Percentiles rank a stretch among this genome's conserved stretches.
Evolutionary conservation across 768 basidiomycete genomes (phyloP).

Genomic region (Tricholoma hemisulphureum): DNA sequence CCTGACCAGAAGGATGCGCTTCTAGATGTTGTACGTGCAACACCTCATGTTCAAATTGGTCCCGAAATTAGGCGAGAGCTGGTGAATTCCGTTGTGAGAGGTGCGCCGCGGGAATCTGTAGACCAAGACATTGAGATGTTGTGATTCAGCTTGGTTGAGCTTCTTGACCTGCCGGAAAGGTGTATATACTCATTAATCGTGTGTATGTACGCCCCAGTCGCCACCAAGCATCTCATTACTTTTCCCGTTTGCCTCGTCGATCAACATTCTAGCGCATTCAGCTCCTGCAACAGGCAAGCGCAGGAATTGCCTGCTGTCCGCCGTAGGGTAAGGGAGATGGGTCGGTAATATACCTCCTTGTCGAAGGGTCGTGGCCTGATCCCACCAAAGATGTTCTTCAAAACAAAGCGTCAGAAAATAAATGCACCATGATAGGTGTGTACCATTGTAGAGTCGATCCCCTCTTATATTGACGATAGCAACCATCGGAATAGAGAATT

Average conservation of each 20-base stretch:
- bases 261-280: slow-evolving; percentile 35
- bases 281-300: slow-evolving; percentile 38
- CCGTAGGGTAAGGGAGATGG: slow-evolving; percentile 27
- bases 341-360: slow-evolving; percentile 38
- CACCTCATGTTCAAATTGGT: slow-evolving; percentile 84
- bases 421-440: neutral
- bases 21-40: slow-evolving; percentile 86
- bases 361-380: slow-evolving; percentile 37
- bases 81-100: slow-evolving; percentile 81
- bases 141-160: too few species aligned
- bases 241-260: slow-evolving; percentile 34
- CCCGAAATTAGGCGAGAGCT: slow-evolving; percentile 90
- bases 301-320: slow-evolving; percentile 21
- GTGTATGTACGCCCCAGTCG: slow-evolving; percentile 29
- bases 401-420: neutral
- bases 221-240: slow-evolving; percentile 40
- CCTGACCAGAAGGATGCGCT: slow-evolving; percentile 97
- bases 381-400: slow-evolving; percentile 47
- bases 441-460: slow-evolving; percentile 38
- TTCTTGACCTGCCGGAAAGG: too few species aligned
- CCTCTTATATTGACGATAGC: slow-evolving; percentile 54
- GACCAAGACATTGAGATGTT: slow-evolving; percentile 68
- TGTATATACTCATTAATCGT: neutral
- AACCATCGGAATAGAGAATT: slow-evolving; percentile 50
- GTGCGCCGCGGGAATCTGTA: slow-evolving; percentile 67